These are phyloP conservation scores for Nepenthes alata DNA, from an alignment of 179 eudicot species.

Conservation along the genomic window DNA sequence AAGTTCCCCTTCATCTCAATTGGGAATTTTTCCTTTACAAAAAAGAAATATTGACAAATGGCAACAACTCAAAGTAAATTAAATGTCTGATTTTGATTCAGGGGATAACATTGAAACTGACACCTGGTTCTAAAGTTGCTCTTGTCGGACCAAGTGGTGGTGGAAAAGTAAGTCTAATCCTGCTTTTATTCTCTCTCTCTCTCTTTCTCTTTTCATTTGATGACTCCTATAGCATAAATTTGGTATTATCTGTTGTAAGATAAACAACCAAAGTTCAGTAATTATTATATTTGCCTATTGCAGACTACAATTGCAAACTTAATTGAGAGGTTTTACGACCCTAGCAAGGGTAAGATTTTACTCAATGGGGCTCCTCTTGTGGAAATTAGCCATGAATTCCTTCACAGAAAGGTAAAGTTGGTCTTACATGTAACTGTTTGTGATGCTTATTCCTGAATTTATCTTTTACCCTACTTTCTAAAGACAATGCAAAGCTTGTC, in stretches of 20 bases:
- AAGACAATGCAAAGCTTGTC: too few relatives aligned
- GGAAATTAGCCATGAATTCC: constrained; percentile 65
- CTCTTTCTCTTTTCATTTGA: not conserved
- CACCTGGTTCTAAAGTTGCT: constrained; percentile 81
- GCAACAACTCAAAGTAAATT: too few relatives aligned
- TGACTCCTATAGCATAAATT: not conserved
- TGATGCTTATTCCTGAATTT: too few relatives aligned
- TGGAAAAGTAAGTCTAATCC: constrained; percentile 49
- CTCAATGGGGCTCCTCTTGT: constrained; percentile 69
- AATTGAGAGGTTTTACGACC: constrained; percentile 85
- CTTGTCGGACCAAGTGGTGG: constrained; percentile 99
- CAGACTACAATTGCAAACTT: constrained; percentile 91
- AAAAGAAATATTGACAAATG: too few relatives aligned
- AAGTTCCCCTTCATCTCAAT: too few relatives aligned
- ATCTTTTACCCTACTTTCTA: too few relatives aligned
- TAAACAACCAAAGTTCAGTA: not conserved
- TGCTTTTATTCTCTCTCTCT: not conserved
- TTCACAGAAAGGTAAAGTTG: constrained; percentile 59
- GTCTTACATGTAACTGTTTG: too few relatives aligned
- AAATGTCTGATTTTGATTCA: constrained; percentile 9
- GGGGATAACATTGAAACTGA: constrained; percentile 67
- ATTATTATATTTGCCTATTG: constrained; percentile 8
- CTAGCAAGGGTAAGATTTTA: constrained; percentile 62
- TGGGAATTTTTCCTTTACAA: too few relatives aligned
- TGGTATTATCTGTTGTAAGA: not conserved